Evolutionary conservation across 2,329 filamentous ascomycete genomes (phyloP).

Genomic region (Epicoccum nigrum): DNA sequence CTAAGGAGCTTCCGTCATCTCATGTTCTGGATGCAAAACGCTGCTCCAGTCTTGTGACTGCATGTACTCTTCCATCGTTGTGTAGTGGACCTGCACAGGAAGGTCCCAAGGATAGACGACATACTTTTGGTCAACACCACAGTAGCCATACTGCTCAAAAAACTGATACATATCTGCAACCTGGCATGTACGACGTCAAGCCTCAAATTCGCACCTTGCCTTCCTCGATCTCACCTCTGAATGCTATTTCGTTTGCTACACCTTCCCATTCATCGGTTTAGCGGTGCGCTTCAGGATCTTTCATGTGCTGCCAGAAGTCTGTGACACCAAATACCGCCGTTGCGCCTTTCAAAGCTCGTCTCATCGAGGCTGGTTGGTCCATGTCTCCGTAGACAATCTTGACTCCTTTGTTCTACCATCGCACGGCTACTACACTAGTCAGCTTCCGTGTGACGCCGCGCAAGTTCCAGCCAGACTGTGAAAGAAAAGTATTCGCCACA

Average conservation of each 20-base stretch:
- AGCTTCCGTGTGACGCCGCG: background rate
- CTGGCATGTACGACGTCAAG: background rate
- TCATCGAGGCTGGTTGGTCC: constrained; percentile 5
- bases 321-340: constrained; percentile 48
- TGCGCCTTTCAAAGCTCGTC: constrained; percentile 23
- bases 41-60: constrained; percentile 30
- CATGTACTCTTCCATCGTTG: constrained; percentile 36
- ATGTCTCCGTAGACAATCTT: background rate
- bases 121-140: constrained; percentile 39
- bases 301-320: constrained; percentile 47
- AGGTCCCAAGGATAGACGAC: constrained; percentile 39
- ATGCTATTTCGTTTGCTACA: constrained; percentile 40
- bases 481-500: background rate
- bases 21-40: background rate
- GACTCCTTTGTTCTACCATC: background rate
- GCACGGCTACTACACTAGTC: background rate
- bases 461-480: background rate
- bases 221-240: constrained; percentile 46
- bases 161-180: constrained; percentile 44
- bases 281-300: constrained; percentile 21
- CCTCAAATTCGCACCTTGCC: constrained; percentile 35
- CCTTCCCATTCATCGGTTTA: constrained; percentile 19
- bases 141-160: constrained; percentile 47
- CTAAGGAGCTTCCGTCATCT: background rate
- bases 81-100: constrained; percentile 25